Base-by-base conservation (phyloP, 768 basidiomycete genomes). In the Suillus sp. region DNA sequence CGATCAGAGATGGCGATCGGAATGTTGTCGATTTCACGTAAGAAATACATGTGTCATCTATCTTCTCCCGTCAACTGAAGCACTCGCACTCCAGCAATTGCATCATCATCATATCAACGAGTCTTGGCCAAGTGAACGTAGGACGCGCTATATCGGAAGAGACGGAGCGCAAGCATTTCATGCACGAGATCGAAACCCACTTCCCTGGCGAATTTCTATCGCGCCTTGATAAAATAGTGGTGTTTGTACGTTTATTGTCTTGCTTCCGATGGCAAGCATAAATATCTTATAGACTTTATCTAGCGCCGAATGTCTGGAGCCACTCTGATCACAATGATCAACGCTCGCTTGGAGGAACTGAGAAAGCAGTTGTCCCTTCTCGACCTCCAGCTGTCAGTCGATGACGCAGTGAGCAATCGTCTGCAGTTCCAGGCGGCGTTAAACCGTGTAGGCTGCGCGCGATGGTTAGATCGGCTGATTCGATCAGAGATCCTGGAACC, bases 1-100 rank as follows among this genome's bases (percentile, higher is more conserved):
- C 73, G n/a, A 68, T 81, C 47, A 81, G 78, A 32, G 81, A 82
- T 66, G 78, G 79, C 20, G 62, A 63, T 35, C 57, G 57, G n/a
- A 59, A 60, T 37, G 27, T 34, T 27, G 58, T 63, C 13, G 58
- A 60, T 37, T 63, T 63, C 35, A 43, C 37, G 57, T 63, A 38
- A 59, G 45, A 40, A 37, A 37, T 20, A 50, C 18, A 1, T 40
- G 3, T 22, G 11, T 61, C 37, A 2, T 61, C 25, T 32, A 22
- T 54, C 25, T 22, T n/a, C 40, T 51, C 20, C 20, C 37, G 35
- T 51, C 13, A 58, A 22, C 37, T 42, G 57, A 58, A 58, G 43
- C 3, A 45, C 43, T n/a, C 2, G 14, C 18, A 61, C 25, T 14
- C 10, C 18, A 61, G 60, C 11, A 61, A 61, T 54, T 61, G 60